Percentiles rank a stretch among this genome's conserved stretches.
Conservation (phyloP, 2,329 filamentous ascomycete species). For the Dendrostoma leiphaemia region DNA sequence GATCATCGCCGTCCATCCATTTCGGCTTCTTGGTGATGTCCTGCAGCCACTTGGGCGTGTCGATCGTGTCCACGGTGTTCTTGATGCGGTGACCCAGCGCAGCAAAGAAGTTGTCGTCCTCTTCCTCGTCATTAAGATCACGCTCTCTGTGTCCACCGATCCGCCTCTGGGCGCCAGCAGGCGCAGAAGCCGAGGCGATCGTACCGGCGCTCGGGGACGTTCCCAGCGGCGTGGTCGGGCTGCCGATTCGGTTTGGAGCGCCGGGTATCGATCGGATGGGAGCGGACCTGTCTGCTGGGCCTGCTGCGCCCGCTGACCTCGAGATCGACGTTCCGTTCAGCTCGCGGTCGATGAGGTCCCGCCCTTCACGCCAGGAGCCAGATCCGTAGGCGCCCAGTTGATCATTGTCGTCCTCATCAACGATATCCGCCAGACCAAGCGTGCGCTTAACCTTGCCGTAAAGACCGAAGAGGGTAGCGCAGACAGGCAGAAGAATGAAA, state of each 20-base stretch:
- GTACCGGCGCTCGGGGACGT: conserved; percentile 33
- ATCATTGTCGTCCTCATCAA: conserved; percentile 71
- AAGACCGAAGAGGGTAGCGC: conserved; percentile 82
- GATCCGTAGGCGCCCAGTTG: conserved; percentile 66
- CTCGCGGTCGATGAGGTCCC: conserved; percentile 86
- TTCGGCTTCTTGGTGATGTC: conserved; percentile 73
- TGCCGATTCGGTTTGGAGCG: conserved; percentile 32
- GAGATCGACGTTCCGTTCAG: conserved; percentile 62
- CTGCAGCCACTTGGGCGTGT: conserved; percentile 79
- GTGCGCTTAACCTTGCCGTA: conserved; percentile 78
- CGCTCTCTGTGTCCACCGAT: conserved; percentile 26
- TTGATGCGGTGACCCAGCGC: conserved; percentile 80
- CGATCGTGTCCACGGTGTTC: conserved; percentile 86
- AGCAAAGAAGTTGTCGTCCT: conserved; percentile 80
- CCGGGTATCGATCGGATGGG: conserved; percentile 50
- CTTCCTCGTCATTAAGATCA: conserved; percentile 56
- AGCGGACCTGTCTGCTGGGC: conserved; percentile 30
- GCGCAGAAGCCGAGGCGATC: conserved; percentile 14
- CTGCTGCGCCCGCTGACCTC: conserved; percentile 28
- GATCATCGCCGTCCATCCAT: conserved; percentile 70
- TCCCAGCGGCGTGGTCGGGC: conserved; percentile 42
- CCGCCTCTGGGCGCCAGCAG: conserved; percentile 27
- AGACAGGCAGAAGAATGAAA: conserved; percentile 81
- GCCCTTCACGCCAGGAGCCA: conserved; percentile 87
- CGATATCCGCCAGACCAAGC: conserved; percentile 76